A percentile compares a stretch with the other conserved stretches of the same genome.
Evolutionary conservation across 139 green algal genomes (phyloP).

Genomic region (Micractinium sp.): DNA sequence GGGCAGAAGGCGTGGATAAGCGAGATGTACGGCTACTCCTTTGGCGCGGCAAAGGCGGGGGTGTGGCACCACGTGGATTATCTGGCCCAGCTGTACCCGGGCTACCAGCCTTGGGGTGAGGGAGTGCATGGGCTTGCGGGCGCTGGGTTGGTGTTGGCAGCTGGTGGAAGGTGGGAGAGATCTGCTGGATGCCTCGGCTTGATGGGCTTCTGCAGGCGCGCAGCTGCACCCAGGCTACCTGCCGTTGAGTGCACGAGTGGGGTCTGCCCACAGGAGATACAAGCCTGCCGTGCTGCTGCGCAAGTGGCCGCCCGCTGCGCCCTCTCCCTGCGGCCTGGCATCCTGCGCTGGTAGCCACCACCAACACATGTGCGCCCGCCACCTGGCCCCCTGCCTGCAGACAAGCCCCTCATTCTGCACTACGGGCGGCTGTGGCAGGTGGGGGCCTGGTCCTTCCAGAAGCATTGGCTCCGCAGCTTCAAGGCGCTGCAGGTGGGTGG

Average conservation of each 20-base stretch:
- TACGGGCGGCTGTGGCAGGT: constrained; percentile 17
- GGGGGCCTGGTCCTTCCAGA: neutral
- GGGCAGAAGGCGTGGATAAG: constrained; percentile 82
- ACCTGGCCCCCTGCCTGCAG: neutral
- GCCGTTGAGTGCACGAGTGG: too few relatives aligned
- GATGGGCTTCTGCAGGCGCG: too few relatives aligned
- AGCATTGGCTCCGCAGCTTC: neutral
- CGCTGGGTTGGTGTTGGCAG: too few relatives aligned
- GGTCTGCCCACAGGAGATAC: too few relatives aligned
- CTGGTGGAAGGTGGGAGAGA: neutral
- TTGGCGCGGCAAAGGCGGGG: constrained; percentile 65
- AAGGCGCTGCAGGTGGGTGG: neutral
- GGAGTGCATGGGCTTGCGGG: neutral
- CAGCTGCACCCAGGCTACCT: too few relatives aligned
- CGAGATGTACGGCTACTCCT: constrained; percentile 88
- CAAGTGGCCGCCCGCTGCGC: too few relatives aligned
- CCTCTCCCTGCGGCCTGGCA: too few relatives aligned
- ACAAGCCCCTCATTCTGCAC: constrained; percentile 31
- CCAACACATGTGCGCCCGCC: too few relatives aligned
- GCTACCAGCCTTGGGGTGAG: constrained; percentile 46
- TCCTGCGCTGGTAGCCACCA: too few relatives aligned
- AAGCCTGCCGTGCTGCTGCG: too few relatives aligned
- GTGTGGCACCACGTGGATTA: constrained; percentile 80
- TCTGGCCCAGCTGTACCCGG: constrained; percentile 82
- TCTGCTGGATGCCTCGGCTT: too few relatives aligned